Base-by-base conservation (phyloP, 176 grass and related monocot species). In the Carex myosuroides region DNA sequence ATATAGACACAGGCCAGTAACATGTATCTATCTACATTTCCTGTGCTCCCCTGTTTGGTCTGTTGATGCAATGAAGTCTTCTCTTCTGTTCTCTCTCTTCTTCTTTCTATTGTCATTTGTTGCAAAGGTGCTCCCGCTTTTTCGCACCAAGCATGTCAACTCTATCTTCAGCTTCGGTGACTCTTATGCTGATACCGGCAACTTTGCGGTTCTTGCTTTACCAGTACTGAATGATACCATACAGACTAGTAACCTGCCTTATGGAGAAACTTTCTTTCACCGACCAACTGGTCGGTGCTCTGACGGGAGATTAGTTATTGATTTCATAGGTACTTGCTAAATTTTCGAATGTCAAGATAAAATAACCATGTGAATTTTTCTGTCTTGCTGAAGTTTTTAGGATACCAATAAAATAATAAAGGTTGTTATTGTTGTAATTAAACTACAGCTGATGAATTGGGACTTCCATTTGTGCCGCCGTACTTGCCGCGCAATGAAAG, bases 391-490 rank as follows among this genome's bases (percentile, higher is more conserved):
- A 58, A 5, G 4, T 67, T 35, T 53, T 62, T 12, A 48, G 60
- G 11, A 46, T 24, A 83, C 5, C 12, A 83, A 35, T 85, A 64
- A 29, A 61, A 16, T 39, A 7, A n/a, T n/a, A 52, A 26, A n/a
- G n/a, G 13, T 63, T 41, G 8, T 67, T 53, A 7, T 53, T 82
- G 3, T 82, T 82, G 16, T 44, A 5, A 39, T 39, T 35, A 14
- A 48, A 64, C 35, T 85, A 84, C 77, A 94, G 92, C 87, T 71
- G 80, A 91, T 86, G 92, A 94, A 81, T 48, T 94, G 85, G 87
- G 90, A 7, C 89, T 94, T 57, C 90, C 92, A 17, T 88, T 91
- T 66, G 80, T 94, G 46, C 90, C 90, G 35, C 90, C 87, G 2
- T 94, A 91, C 54, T 84, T 94, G 2, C 83, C 87, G 12, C 87